Evolutionary conservation across 805 yeast species (phyloP).

Genomic region (Suhomyces prunicola): DNA sequence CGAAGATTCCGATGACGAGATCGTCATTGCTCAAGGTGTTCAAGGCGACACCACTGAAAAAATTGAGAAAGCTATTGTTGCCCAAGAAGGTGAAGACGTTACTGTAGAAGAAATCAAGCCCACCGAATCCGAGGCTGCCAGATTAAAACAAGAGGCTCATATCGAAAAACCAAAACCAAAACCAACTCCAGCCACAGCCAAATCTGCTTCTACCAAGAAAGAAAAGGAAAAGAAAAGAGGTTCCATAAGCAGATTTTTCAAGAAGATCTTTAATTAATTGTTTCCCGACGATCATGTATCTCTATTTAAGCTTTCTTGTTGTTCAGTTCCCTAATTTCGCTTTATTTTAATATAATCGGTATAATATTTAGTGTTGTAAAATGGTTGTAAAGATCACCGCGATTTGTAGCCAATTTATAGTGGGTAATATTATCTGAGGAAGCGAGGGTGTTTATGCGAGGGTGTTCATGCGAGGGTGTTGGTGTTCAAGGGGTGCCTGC

Average conservation of each 20-base stretch:
- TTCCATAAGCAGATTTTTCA: slow-evolving; percentile 14
- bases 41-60: slow-evolving; percentile 30
- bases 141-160: slow-evolving; percentile 33
- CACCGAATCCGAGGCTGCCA: slow-evolving; percentile 35
- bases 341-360: background rate
- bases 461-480: background rate
- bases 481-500: too few species aligned
- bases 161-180: background rate
- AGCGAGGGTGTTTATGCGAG: background rate
- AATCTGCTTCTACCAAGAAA: slow-evolving; percentile 11
- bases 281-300: background rate
- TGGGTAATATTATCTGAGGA: too few species aligned
- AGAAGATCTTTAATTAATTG: slow-evolving; percentile 11
- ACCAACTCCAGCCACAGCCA: slow-evolving; percentile 10
- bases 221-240: slow-evolving; percentile 12
- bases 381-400: background rate
- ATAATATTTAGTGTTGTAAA: background rate
- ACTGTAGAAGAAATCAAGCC: slow-evolving; percentile 43
- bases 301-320: background rate
- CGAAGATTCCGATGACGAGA: slow-evolving; percentile 30
- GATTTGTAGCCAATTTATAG: background rate
- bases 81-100: slow-evolving; percentile 34
- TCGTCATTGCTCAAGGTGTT: slow-evolving; percentile 42
- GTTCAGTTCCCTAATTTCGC: slow-evolving; percentile 2
- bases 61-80: slow-evolving; percentile 32